Evolutionary conservation across 441 rosid genomes (phyloP), one percentile per base, ranked within the genome.

Genomic region (Isatis lusitanica): DNA sequence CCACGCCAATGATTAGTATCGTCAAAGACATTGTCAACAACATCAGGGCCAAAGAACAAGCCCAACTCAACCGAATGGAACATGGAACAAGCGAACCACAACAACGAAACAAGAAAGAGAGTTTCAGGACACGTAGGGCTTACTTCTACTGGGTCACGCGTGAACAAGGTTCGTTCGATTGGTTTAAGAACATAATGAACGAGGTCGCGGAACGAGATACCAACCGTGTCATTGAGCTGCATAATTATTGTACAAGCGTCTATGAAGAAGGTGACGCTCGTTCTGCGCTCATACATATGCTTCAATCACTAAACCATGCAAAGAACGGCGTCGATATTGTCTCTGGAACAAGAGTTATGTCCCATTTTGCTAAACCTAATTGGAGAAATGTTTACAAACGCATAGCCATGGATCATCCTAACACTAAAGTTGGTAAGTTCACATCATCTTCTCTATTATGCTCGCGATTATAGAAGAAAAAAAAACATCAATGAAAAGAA

Each of bases 1-100:
- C 91, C 17, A 86, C 93, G 4, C 93, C 93, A 12, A 88, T 88
- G 91, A 86, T 88, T 30, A 88, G 93, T 84, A 88, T 88, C 6
- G 86, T 88, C 12, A 86, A 86, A 66, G 93, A 88, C 83, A 88
- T 88, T 52, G 86, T 88, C 38, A 84, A 74, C 81, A 88, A 86
- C 88, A 74, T 86, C 15, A 89, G 70, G 68, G 86, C 85, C 65
- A 74, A 61, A 53, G 89, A 83, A 76, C 79, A 63, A 24, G 82
- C 60, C 5, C 80, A 86, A 18, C 84, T 82, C 12, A 75, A 57
- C 17, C 68, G 80, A 12, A 11, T 85, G 59, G 97, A 91, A 66
- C 74, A 67, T 10, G 87, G 82, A 24, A 59, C 42, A 71, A 60
- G 50, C 56, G 72, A 36, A 21, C 52, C 66, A 72, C 24, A 75